A percentile compares a stretch with the other conserved stretches of the same genome.
These are phyloP conservation scores for Uronychia setigera DNA, from an alignment of 73 alveolate species.

Conservation along the genomic window DNA sequence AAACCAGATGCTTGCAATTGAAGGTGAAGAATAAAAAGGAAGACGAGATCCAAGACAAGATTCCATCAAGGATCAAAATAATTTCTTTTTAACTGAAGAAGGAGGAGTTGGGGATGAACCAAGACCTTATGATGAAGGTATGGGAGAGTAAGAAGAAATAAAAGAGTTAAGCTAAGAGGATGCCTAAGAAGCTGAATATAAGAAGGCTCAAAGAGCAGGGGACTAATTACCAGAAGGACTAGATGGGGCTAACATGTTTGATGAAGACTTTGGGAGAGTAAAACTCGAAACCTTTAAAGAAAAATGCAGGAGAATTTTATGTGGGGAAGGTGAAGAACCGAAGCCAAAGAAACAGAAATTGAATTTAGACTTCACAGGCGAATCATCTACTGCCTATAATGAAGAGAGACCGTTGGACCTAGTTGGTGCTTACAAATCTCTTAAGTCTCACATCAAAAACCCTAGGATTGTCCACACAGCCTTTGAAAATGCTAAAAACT, in stretches of 20 bases:
- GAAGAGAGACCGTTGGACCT: slow-evolving; percentile 14
- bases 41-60: background rate
- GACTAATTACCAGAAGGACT: background rate
- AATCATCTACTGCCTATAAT: no score
- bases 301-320: slow-evolving; percentile 14
- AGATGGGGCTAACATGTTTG: slow-evolving; percentile 2
- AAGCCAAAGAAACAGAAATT: slow-evolving; percentile 21
- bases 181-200: background rate
- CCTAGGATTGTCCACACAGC: slow-evolving; percentile 51
- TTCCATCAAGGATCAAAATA: background rate
- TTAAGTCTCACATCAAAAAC: slow-evolving; percentile 40
- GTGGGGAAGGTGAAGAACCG: background rate
- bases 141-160: slow-evolving; percentile 43
- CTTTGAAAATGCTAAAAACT: background rate
- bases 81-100: background rate
- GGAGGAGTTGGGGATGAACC: background rate
- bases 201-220: background rate
- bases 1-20: slow-evolving; percentile 3
- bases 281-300: slow-evolving; percentile 40
- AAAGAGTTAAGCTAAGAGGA: slow-evolving; percentile 25
- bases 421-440: slow-evolving; percentile 55
- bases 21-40: background rate
- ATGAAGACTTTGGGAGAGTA: slow-evolving; percentile 35
- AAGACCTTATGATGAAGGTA: background rate
- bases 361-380: no score